These are phyloP conservation scores for Trichophyton schoenleinii DNA, from an alignment of 2,329 filamentous ascomycete species.

Conservation along the genomic window DNA sequence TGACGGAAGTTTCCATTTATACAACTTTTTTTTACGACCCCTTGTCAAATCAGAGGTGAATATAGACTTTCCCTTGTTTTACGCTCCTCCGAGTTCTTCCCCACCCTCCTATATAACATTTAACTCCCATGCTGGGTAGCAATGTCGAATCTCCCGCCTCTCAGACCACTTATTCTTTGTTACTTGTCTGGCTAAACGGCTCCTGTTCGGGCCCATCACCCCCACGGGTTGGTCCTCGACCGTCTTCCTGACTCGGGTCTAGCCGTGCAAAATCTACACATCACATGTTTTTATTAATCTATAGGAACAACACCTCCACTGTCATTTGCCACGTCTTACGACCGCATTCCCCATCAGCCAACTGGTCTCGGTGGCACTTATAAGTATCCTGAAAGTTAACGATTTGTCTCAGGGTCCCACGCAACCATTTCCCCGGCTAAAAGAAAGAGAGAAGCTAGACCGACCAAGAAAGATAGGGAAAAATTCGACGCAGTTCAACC, in stretches of 20 bases:
- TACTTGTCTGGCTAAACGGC: not conserved
- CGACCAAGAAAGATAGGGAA: not conserved
- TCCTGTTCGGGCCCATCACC: not conserved
- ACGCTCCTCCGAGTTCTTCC: not conserved
- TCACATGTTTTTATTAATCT: not conserved
- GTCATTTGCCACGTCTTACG: not conserved
- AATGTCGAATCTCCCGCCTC: not conserved
- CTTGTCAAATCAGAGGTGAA: slow-evolving; percentile 1
- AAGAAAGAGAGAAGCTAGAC: not conserved
- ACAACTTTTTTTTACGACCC: not conserved
- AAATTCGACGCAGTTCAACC: not conserved
- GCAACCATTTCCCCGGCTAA: not conserved
- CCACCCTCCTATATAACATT: not conserved
- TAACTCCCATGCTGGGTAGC: not conserved
- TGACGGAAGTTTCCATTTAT: not conserved
- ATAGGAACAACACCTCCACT: not conserved
- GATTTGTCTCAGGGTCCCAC: not conserved
- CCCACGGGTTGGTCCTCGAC: not conserved
- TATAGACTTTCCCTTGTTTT: slow-evolving; percentile 2
- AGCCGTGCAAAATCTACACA: not conserved
- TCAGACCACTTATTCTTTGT: not conserved
- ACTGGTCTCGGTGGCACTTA: not conserved
- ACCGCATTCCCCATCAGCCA: not conserved
- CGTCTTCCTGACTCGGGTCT: not conserved
- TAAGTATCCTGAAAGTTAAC: slow-evolving; percentile 3